A percentile compares a stretch with the other conserved stretches of the same genome.
These are phyloP conservation scores for Fonsecaea multimorphosa DNA, from an alignment of 2,329 filamentous ascomycete genomes.

Conservation along the genomic window DNA sequence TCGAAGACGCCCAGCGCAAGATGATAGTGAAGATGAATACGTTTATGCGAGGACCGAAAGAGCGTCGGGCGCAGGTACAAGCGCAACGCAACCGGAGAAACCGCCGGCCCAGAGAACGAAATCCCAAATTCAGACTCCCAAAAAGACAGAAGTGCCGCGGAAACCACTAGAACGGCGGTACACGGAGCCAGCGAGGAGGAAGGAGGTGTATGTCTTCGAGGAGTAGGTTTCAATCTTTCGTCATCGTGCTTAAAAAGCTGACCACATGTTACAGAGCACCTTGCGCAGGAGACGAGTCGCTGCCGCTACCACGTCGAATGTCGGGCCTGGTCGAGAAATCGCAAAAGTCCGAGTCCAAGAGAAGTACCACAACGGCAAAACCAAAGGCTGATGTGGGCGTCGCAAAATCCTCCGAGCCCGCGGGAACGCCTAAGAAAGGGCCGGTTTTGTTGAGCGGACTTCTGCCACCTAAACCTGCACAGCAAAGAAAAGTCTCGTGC, in stretches of 20 bases:
- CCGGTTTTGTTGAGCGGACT: slow-evolving; percentile 28
- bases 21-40: slow-evolving; percentile 31
- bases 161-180: slow-evolving; percentile 28
- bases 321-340: slow-evolving; percentile 17
- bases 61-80: neutral
- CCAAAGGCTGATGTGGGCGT: slow-evolving; percentile 20
- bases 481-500: slow-evolving; percentile 67
- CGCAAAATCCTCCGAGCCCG: slow-evolving; percentile 10
- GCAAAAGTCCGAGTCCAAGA: slow-evolving; percentile 27
- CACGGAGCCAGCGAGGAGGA: slow-evolving; percentile 28
- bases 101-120: slow-evolving; percentile 14
- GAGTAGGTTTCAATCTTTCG: slow-evolving; percentile 8
- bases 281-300: slow-evolving; percentile 1
- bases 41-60: slow-evolving; percentile 23
- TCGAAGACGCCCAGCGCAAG: slow-evolving; percentile 1
- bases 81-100: neutral
- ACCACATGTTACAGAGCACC: slow-evolving; percentile 9
- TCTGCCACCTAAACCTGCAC: slow-evolving; percentile 30
- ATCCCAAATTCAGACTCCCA: neutral
- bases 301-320: slow-evolving; percentile 10
- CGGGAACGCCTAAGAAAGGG: slow-evolving; percentile 25
- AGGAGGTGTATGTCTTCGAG: slow-evolving; percentile 14
- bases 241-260: neutral
- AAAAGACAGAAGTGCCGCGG: slow-evolving; percentile 17
- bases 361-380: slow-evolving; percentile 29